Percentiles rank a stretch among this genome's conserved stretches.
Evolutionary conservation across 495 filamentous ascomycete genomes (phyloP).

Genomic region (Lasiosphaeriaceae sp.): DNA sequence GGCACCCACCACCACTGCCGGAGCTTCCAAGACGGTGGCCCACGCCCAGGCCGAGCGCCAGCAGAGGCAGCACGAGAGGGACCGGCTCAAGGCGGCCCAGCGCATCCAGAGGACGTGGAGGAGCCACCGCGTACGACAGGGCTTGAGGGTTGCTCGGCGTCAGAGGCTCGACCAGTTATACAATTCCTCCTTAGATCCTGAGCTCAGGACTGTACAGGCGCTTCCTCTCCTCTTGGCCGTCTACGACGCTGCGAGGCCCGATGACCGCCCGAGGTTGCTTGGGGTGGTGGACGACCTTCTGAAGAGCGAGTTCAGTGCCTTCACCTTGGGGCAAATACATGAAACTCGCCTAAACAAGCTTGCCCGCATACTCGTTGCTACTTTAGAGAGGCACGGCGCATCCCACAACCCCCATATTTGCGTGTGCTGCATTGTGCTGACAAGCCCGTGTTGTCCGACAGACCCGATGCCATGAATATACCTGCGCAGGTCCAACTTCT

Average conservation of each 20-base stretch:
- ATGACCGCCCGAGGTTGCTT: constrained; percentile 35
- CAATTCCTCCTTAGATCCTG: constrained; percentile 3
- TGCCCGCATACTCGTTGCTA: constrained; percentile 28
- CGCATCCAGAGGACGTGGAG: constrained; percentile 81
- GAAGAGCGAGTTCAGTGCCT: constrained; percentile 25
- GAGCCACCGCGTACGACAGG: constrained; percentile 62
- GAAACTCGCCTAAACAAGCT: constrained; percentile 29
- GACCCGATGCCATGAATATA: constrained; percentile 5
- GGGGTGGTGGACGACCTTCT: constrained; percentile 36
- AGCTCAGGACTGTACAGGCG: constrained; percentile 27
- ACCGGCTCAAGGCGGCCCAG: constrained; percentile 68
- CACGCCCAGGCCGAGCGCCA: constrained; percentile 81
- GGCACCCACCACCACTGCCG: constrained; percentile 42
- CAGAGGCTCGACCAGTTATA: constrained; percentile 62
- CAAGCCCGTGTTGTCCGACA: not conserved
- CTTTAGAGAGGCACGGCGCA: constrained; percentile 26
- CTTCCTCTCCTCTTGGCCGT: constrained; percentile 33
- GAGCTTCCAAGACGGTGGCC: constrained; percentile 71
- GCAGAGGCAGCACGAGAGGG: constrained; percentile 76
- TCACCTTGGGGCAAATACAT: constrained; percentile 16
- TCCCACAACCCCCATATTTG: not conserved
- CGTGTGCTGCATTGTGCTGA: not conserved
- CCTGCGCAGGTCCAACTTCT: constrained; percentile 8
- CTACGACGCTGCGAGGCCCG: constrained; percentile 23
- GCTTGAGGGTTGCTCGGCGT: constrained; percentile 56